Evolutionary conservation across 2,329 filamentous ascomycete genomes (phyloP), one percentile per base, ranked within the genome.

Genomic region (Colletotrichum coccodes): DNA sequence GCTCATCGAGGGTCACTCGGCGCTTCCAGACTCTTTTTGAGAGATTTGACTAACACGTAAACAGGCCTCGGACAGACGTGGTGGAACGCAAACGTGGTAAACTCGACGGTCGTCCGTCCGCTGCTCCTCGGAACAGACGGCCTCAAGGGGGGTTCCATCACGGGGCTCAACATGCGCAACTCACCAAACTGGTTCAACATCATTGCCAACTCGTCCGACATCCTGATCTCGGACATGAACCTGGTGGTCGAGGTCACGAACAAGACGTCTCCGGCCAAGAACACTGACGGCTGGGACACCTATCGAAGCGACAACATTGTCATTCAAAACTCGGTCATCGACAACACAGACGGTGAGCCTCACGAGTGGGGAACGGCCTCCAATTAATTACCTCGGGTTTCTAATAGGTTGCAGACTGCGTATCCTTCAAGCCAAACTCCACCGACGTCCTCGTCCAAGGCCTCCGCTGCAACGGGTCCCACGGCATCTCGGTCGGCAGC

Each of bases 371-470:
- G n/a, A n/a, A n/a, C n/a, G n/a, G n/a, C n/a, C n/a, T n/a, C n/a
- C n/a, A n/a, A n/a, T n/a, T n/a, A n/a, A n/a, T n/a, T n/a, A n/a
- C n/a, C n/a, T n/a, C n/a, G n/a, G n/a, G n/a, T n/a, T n/a, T n/a
- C n/a, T n/a, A n/a, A n/a, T n/a, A n/a, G n/a, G 42, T 18, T 44
- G 9, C 8, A 58, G 53, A 93, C 75, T 93, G 91, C 68, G 89
- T 93, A 7, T 90, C 90, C 0, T 93, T 93, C 84, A 93, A 93
- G 78, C 91, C 90, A 18, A 93, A 93, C 76, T 89, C 86, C 73
- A 92, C 90, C 40, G 85, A 91, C 70, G 87, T 93, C 7, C 77
- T 92, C 2, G 86, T 93, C 4, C 90, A 93, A 75, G 90, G 90
- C 68, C 79, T 93, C 3, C 79, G 82, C 65, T 93, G 91, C 79